Conservation (phyloP, 768 basidiomycete genomes). For the Phlegmacium glaucopus region DNA sequence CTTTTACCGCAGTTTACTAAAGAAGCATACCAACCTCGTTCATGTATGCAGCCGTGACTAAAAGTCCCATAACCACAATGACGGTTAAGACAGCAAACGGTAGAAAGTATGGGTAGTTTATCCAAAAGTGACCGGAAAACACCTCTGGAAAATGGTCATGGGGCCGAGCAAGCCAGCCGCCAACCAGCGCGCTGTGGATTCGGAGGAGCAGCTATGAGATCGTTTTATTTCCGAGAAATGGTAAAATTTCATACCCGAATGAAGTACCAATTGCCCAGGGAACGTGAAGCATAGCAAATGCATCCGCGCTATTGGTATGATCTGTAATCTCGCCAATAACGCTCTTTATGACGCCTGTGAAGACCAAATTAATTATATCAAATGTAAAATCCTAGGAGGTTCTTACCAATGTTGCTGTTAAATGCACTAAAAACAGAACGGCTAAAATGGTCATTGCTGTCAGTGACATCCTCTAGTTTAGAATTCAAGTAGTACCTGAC, state of each 20-base stretch:
- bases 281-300: conserved; percentile 26
- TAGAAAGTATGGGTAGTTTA: conserved; percentile 21
- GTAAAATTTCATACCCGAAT: conserved; percentile 19
- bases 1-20: not conserved
- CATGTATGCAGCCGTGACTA: conserved; percentile 8
- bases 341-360: conserved; percentile 31
- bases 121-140: conserved; percentile 18
- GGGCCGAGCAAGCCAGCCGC: conserved; percentile 23
- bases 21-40: conserved; percentile 14
- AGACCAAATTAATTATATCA: not conserved
- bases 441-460: conserved; percentile 11
- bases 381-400: no score
- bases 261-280: conserved; percentile 26
- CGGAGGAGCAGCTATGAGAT: not conserved
- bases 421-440: conserved; percentile 55
- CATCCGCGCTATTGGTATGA: conserved; percentile 38
- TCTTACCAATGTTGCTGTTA: conserved; percentile 35
- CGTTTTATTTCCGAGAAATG: no score
- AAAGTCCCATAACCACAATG: conserved; percentile 14
- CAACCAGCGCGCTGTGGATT: conserved; percentile 18
- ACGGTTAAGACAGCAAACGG: conserved; percentile 16
- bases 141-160: conserved; percentile 18
- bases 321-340: conserved; percentile 60
- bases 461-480: not conserved
- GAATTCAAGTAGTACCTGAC: conserved; percentile 24